Evolutionary conservation across 345 rosid genomes (phyloP), one percentile per base, ranked within the genome.

Genomic region (Tarenaya hassleriana): DNA sequence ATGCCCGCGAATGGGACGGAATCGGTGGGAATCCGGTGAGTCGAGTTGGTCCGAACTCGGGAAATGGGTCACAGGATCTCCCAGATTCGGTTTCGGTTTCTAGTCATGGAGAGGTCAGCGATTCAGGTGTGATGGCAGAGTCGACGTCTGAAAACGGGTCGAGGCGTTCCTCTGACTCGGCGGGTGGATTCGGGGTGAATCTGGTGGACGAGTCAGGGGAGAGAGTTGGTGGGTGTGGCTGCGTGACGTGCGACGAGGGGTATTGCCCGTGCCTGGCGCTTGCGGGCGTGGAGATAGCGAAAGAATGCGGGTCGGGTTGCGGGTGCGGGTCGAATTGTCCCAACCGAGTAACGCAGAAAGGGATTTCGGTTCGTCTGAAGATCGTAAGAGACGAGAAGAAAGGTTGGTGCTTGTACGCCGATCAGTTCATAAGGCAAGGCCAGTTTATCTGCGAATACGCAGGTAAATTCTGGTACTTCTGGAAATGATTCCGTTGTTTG

Each of bases 361-460:
- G 94, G 27, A 43, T 88, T 15, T 64, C 57, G 1, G 82, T 79
- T 46, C 29, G 69, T 62, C 16, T 88, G 75, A 88, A 79, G 77
- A 70, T 92, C 40, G 90, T 62, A 21, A 66, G 86, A 62, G 74
- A 66, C 34, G 68, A 13, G 52, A 75, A 62, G 50, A 85, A 88
- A 78, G 96, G 98, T 1, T 88, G 96, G 95, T 70, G 86, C 27
- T 81, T 88, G 72, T 69, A 48, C 44, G 76, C 86, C 47, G 84
- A 84, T 73, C 94, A 83, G 66, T n/a, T 51, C 21, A 79, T 92
- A 31, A 60, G 41, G 44, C 61, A 53, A 62, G 86, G 88, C 27
- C 90, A 81, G 19, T 92, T 83, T 57, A 61, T 88, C 17, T 92
- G 96, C 18, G 95, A 92, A 62, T 92, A 88, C 63, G 82, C 95